A percentile compares a stretch with the other conserved stretches of the same genome.
These are phyloP conservation scores for Medakamo hakoo DNA, from an alignment of 139 green algal genomes.

Conservation along the genomic window DNA sequence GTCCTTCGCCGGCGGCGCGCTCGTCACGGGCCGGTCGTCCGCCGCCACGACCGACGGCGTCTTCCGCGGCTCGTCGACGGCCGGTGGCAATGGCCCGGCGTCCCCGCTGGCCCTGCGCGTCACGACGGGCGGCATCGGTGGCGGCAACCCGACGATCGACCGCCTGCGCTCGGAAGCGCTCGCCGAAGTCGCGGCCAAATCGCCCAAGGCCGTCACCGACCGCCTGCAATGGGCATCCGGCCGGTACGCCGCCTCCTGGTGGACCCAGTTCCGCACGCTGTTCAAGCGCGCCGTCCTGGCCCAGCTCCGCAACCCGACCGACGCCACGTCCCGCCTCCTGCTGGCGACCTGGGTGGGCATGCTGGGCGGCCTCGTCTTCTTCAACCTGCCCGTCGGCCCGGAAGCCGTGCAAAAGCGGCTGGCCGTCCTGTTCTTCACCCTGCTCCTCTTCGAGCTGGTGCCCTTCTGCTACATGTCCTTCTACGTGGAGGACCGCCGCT, in stretches of 20 bases:
- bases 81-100: too few species aligned
- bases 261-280: slow-evolving; percentile 4
- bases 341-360: slow-evolving; percentile 39
- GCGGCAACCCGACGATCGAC: not conserved
- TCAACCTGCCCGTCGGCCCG: slow-evolving; percentile 15
- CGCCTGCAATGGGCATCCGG: slow-evolving; percentile 1
- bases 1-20: too few species aligned
- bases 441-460: slow-evolving; percentile 39
- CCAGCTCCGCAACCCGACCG: slow-evolving; percentile 35
- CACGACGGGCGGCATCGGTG: too few species aligned
- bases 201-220: not conserved
- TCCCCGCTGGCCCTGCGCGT: not conserved
- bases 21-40: too few species aligned
- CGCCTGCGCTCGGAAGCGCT: not conserved
- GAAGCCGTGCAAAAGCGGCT: slow-evolving; percentile 10
- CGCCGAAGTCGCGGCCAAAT: not conserved
- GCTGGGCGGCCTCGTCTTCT: slow-evolving; percentile 48
- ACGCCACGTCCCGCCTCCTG: slow-evolving; percentile 37
- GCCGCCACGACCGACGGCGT: too few species aligned
- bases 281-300: slow-evolving; percentile 1
- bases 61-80: too few species aligned
- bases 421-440: slow-evolving; percentile 22
- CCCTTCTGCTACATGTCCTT: slow-evolving; percentile 47
- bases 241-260: slow-evolving; percentile 4
- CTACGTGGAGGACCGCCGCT: slow-evolving; percentile 40